Evolutionary conservation across 164 flowering plant genomes (phyloP).

Genomic region (Stephania cephalantha): DNA sequence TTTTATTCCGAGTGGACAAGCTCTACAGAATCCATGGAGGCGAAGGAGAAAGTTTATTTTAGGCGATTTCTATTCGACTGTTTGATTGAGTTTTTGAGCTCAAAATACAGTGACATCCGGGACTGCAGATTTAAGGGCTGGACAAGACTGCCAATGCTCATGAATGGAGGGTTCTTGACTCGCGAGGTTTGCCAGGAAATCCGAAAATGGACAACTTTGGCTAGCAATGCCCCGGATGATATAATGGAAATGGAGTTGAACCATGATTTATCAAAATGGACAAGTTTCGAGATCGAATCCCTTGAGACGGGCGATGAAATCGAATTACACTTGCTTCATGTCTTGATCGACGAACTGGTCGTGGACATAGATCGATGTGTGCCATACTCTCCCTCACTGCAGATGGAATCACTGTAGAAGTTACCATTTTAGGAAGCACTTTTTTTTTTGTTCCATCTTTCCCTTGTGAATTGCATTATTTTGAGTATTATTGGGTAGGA

Average conservation of each 20-base stretch:
- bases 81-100: conserved; percentile 49
- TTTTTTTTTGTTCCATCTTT: conserved; percentile 1
- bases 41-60: conserved; percentile 26
- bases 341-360: conserved; percentile 55
- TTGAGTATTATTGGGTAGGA: neutral
- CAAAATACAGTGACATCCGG: conserved; percentile 27
- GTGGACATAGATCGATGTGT: conserved; percentile 32
- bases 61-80: conserved; percentile 60
- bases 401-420: neutral
- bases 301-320: conserved; percentile 43
- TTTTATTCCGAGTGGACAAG: conserved; percentile 28
- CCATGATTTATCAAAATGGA: conserved; percentile 59
- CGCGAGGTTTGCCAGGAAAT: conserved; percentile 41
- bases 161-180: conserved; percentile 27
- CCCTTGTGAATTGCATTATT: neutral
- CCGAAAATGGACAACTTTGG: conserved; percentile 39
- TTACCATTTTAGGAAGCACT: neutral
- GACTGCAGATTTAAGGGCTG: conserved; percentile 35
- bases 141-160: conserved; percentile 29
- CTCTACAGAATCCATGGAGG: conserved; percentile 26
- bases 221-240: conserved; percentile 52
- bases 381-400: neutral
- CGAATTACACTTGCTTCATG: conserved; percentile 35
- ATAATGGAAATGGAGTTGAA: conserved; percentile 71
- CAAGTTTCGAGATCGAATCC: conserved; percentile 52